Percentiles rank a stretch among this genome's conserved stretches.
phyloP scores from a whole-genome alignment of 306 rosid genomes.

The Rosa multiflora region DNA sequence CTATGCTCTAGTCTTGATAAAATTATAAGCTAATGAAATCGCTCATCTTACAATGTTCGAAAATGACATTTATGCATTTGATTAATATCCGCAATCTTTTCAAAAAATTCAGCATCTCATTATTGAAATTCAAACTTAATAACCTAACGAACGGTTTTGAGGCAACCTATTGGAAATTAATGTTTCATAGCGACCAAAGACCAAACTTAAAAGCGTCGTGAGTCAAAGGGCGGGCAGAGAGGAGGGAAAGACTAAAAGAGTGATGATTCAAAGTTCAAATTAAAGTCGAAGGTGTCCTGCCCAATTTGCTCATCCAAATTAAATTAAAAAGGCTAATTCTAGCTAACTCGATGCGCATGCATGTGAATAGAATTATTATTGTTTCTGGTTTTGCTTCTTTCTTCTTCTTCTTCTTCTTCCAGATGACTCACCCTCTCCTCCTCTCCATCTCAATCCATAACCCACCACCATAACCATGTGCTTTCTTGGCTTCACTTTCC shows the following conservation, averaged over 20 bases:
- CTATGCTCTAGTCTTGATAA: background rate
- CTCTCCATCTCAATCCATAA: background rate
- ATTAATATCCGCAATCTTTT: too few relatives aligned
- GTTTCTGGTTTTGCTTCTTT: background rate
- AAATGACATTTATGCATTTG: background rate
- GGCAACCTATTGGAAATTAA: background rate
- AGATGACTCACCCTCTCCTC: background rate
- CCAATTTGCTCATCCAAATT: slow-evolving; percentile 4
- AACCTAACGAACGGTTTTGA: background rate
- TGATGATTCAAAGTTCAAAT: slow-evolving; percentile 7
- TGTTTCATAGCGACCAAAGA: background rate
- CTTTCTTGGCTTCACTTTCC: background rate
- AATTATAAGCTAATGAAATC: background rate
- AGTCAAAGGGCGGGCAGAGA: slow-evolving; percentile 3
- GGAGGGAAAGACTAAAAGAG: background rate
- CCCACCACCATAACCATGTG: slow-evolving; percentile 18
- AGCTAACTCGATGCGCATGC: background rate
- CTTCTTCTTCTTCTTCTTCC: background rate
- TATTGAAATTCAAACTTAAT: background rate
- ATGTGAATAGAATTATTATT: slow-evolving; percentile 19
- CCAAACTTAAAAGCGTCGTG: slow-evolving; percentile 4
- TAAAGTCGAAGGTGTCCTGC: background rate
- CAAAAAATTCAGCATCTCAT: background rate
- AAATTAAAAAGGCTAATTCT: background rate
- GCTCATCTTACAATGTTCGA: background rate